A percentile compares a stretch with the other conserved stretches of the same genome.
Conservation (phyloP, 192 early-diverging fungal genomes). For the Coemansia sp. region DNA sequence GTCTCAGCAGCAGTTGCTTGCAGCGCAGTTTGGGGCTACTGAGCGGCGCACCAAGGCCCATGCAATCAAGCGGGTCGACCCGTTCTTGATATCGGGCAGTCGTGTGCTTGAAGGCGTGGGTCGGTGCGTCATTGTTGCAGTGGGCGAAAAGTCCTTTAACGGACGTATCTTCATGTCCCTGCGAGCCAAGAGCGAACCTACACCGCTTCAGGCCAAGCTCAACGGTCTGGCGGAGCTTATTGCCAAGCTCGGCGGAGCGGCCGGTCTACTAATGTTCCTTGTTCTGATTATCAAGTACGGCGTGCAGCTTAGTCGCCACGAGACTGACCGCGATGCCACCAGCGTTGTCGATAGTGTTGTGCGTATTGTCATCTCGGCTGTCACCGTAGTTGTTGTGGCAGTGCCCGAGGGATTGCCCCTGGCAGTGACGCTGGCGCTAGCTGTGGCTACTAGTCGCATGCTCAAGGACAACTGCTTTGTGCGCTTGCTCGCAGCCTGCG, state of each 20-base stretch:
- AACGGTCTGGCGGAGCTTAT: slow-evolving; percentile 86
- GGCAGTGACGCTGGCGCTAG: slow-evolving; percentile 93
- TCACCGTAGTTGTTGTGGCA: slow-evolving; percentile 96
- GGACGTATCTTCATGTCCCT: slow-evolving; percentile 87
- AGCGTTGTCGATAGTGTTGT: slow-evolving; percentile 64
- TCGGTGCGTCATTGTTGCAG: slow-evolving; percentile 76
- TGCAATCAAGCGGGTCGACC: slow-evolving; percentile 53
- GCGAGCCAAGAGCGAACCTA: slow-evolving; percentile 79
- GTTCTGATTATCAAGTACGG: slow-evolving; percentile 86
- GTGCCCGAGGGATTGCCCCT: slow-evolving; percentile 98
- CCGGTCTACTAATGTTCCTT: slow-evolving; percentile 84
- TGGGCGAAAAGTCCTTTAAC: slow-evolving; percentile 84
- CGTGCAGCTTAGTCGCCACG: slow-evolving; percentile 55
- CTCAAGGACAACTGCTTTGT: slow-evolving; percentile 97
- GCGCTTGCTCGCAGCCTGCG: slow-evolving; percentile 91
- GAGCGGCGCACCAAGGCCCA: slow-evolving; percentile 25
- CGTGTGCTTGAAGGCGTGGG: slow-evolving; percentile 90
- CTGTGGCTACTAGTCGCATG: slow-evolving; percentile 93
- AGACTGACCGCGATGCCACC: slow-evolving; percentile 48
- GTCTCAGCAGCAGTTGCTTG: slow-evolving; percentile 4
- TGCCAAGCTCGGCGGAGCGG: slow-evolving; percentile 86
- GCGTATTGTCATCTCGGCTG: slow-evolving; percentile 82
- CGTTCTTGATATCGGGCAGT: slow-evolving; percentile 92
- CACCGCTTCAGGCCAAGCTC: slow-evolving; percentile 91
- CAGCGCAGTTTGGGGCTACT: background rate